Evolutionary conservation across 495 filamentous ascomycete species (phyloP).

Genomic region (Jackrogersella minutella): DNA sequence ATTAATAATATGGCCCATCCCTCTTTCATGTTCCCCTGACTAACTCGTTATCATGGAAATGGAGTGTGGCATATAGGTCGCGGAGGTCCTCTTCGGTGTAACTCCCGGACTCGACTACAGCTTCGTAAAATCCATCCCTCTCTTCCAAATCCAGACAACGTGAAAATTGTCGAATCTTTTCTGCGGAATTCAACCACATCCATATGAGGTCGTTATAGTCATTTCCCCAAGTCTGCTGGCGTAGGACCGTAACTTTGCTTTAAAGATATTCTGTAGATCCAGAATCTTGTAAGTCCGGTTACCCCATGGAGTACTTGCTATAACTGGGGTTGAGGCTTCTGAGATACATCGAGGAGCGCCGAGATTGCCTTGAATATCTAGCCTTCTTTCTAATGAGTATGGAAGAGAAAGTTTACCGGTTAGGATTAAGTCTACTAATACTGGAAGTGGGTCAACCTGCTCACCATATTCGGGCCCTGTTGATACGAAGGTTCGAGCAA

Average conservation of each 20-base stretch:
- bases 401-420: background rate
- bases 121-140: background rate
- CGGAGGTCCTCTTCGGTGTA: background rate
- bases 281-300: background rate
- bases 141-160: background rate
- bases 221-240: background rate
- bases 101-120: background rate
- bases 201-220: conserved; percentile 1
- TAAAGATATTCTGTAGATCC: background rate
- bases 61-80: background rate
- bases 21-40: no score
- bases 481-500: background rate
- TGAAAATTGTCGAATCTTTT: background rate
- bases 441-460: background rate
- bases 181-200: background rate
- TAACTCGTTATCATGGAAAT: background rate
- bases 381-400: background rate
- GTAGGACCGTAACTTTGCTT: background rate
- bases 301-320: background rate
- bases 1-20: no score
- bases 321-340: background rate
- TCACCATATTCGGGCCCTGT: background rate
- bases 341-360: background rate
- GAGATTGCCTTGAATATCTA: background rate
- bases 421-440: conserved; percentile 1